A percentile compares a stretch with the other conserved stretches of the same genome.
These are phyloP conservation scores for Agaricus sinodeliciosus DNA, from an alignment of 768 basidiomycete genomes.

Conservation along the genomic window DNA sequence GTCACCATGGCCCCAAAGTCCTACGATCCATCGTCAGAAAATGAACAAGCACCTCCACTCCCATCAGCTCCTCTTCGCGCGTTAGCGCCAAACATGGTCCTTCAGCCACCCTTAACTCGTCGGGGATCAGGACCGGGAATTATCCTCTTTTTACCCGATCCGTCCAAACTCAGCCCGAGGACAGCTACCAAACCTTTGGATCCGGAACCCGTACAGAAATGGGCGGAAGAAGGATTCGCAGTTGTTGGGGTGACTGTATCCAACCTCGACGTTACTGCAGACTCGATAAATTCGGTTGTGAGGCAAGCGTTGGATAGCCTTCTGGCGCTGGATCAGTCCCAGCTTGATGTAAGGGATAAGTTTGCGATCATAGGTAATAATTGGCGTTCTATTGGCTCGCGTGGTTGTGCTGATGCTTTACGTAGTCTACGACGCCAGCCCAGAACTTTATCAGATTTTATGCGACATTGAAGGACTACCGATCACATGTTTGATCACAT, in stretches of 20 bases:
- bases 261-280: slow-evolving; percentile 4
- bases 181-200: slow-evolving; percentile 29
- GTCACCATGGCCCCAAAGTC: slow-evolving; percentile 8
- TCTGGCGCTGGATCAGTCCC: slow-evolving; percentile 19
- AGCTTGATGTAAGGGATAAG: slow-evolving; percentile 36
- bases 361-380: slow-evolving; percentile 37
- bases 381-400: not conserved
- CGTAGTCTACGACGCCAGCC: slow-evolving; percentile 26
- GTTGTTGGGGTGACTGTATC: slow-evolving; percentile 30
- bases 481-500: slow-evolving; percentile 30
- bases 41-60: slow-evolving; percentile 33
- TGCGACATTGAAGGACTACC: slow-evolving; percentile 20
- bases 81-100: slow-evolving; percentile 23
- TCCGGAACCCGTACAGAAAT: slow-evolving; percentile 43
- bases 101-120: slow-evolving; percentile 44
- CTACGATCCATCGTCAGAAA: slow-evolving; percentile 33
- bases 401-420: not conserved
- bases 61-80: slow-evolving; percentile 32
- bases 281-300: slow-evolving; percentile 22
- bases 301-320: slow-evolving; percentile 29
- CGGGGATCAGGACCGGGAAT: slow-evolving; percentile 43
- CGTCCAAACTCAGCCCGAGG: slow-evolving; percentile 18
- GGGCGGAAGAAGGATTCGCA: slow-evolving; percentile 50
- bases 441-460: slow-evolving; percentile 21
- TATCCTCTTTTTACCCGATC: slow-evolving; percentile 33